Base-by-base conservation (phyloP, 768 basidiomycete species). In the Lactarius evosmus region DNA sequence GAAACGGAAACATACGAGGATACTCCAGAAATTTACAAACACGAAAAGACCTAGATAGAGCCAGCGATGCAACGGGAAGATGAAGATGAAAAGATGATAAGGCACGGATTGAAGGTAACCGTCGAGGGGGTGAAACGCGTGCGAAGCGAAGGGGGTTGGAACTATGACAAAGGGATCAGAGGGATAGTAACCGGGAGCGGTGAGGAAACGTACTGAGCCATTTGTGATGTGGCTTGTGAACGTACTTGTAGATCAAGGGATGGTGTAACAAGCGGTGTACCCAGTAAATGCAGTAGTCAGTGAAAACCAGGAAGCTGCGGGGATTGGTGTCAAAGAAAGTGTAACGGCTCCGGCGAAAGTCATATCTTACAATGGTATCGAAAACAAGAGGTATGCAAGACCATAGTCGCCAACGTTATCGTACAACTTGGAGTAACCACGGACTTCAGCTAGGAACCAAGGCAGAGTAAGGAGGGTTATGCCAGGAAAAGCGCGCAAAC, bases 191-290 rank as follows among this genome's bases (percentile, higher is more conserved):
- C 46, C 30, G 54, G 50, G 32, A 33, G 6, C 25, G 25, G 40
- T 56, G 29, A 27, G 4, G 54, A 19, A 34, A 85, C 94, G 61
- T 74, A 96, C 95, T 85, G 67, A 98, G 80, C 97, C 97, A 99
- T 76, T 92, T 95, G 82, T 99, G 97, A 74, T 99, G 97, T 1
- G 96, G 95, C 75, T 99, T 99, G 76, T 99, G 97, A 52, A 99
- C 70, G 61, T 81, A 77, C 74, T 96, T 98, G 81, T 99, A 99
- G 62, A 97, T 69, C 41, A 80, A 60, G 2, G 96, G 96, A 63
- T 88, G 78, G 73, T 99, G 97, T 60, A 96, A 79, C 76, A 82
- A 81, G 29, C 97, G 86, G 72, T 99, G 97, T n/a, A 96, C 80
- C 95, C 95, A 98, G 74, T 99, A 99, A 67, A 99, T 92, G 70